Evolutionary conservation across 225 moss, liverwort and hornwort genomes (phyloP), one percentile per base, ranked within the genome.

Genomic region (Physcomitrellopsis africana): DNA sequence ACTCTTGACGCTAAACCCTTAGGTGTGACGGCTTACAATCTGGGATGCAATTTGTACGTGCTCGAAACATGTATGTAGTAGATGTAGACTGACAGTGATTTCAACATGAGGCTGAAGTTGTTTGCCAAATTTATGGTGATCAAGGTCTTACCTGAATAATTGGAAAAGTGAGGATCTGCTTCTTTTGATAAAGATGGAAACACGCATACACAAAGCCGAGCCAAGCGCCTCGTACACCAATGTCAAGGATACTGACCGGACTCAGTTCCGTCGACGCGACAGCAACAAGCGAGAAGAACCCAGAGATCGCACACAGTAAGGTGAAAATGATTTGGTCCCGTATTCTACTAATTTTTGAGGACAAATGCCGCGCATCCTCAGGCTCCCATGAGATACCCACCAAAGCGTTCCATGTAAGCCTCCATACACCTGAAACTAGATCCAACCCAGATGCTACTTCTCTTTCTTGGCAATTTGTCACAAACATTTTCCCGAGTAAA

Each of bases 381-480:
- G 86, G 85, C 10, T 85, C 84, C 44, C 79, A 85, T 11, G 83
- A 74, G 23, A 75, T 75, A 7, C 89, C 89, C 18, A 86, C 48
- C 53, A 81, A 67, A 4, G 73, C 27, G 65, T 78, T 81, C 74
- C 83, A 84, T 3, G 68, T 77, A 55, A 83, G 73, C 80, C 76
- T 87, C 74, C 83, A 74, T 16, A 80, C 27, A 10, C 85, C 84
- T n/a, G 72, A 73, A 13, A 75, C 12, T 3, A 95, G 26, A 72
- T 92, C 87, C 68, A 79, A 44, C 14, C 73, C 27, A 13, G 91
- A 91, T 0, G 85, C 88, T 3, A 73, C 70, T 67, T 91, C 84
- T 52, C 78, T 81, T 77, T 91, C 95, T 67, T 90, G 89, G 3
- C 88, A 82, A 60, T 79, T 83, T 29, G 86, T 86, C 26, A 91